phyloP scores from a whole-genome alignment of 2,329 filamentous ascomycete genomes.

The Neocucurbitaria cava region DNA sequence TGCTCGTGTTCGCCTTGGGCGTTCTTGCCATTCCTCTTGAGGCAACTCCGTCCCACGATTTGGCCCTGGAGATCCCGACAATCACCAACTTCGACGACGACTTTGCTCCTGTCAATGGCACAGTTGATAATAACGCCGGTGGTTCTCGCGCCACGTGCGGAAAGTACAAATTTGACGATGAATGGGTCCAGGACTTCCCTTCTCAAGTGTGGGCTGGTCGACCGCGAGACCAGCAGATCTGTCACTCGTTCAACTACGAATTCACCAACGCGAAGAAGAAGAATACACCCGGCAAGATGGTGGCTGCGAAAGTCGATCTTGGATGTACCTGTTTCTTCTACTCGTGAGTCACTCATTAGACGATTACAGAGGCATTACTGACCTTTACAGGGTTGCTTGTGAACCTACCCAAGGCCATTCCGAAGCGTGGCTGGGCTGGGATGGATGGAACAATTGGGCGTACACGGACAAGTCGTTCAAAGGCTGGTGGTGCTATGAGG shows the following conservation, averaged over 20 bases:
- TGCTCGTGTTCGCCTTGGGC: neutral
- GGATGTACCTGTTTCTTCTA: constrained; percentile 14
- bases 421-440: constrained; percentile 9
- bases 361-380: neutral
- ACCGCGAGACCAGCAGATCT: constrained; percentile 3
- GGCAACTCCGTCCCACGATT: neutral
- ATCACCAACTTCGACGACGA: neutral
- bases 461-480: constrained; percentile 7
- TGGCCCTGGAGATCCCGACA: neutral
- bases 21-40: neutral
- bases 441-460: constrained; percentile 4
- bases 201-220: constrained; percentile 11
- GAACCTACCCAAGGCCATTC: neutral
- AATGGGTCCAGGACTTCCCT: constrained; percentile 8
- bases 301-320: constrained; percentile 7
- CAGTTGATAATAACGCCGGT: too few relatives aligned
- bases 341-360: neutral
- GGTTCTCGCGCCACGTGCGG: constrained; percentile 8
- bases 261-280: constrained; percentile 4
- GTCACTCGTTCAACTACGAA: constrained; percentile 12
- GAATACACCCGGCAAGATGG: constrained; percentile 7
- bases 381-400: neutral
- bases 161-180: constrained; percentile 14
- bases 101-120: neutral
- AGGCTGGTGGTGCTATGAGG: constrained; percentile 9